A percentile compares a stretch with the other conserved stretches of the same genome.
Conservation (phyloP, 129 eudicot genomes). For the Solidago caesia region DNA sequence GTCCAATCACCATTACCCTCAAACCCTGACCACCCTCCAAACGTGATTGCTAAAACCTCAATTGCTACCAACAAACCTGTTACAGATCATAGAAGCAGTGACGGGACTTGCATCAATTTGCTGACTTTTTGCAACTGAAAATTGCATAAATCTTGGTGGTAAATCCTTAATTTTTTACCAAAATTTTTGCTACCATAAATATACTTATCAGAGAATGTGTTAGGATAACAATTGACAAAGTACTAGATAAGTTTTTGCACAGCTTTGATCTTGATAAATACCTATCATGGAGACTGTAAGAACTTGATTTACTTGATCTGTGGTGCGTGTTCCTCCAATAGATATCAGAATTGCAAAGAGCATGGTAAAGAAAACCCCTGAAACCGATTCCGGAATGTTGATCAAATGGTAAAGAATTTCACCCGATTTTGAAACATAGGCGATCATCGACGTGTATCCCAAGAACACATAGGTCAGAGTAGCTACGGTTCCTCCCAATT, state of each 20-base stretch:
- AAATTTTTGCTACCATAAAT: background rate
- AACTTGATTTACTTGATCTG: slow-evolving; percentile 76
- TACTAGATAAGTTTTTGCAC: too few relatives aligned
- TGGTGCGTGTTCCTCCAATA: slow-evolving; percentile 67
- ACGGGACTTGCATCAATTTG: slow-evolving; percentile 11
- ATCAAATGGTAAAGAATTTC: slow-evolving; percentile 66
- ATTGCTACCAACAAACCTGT: slow-evolving; percentile 64
- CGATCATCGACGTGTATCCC: slow-evolving; percentile 82
- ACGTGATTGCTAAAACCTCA: slow-evolving; percentile 57
- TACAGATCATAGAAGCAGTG: slow-evolving; percentile 22
- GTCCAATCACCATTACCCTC: slow-evolving; percentile 67
- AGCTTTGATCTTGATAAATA: slow-evolving; percentile 1
- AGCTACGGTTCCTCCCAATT: slow-evolving; percentile 70
- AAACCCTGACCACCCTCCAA: slow-evolving; percentile 68
- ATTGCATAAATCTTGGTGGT: background rate
- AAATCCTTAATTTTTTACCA: background rate
- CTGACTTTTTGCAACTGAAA: background rate
- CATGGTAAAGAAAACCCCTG: slow-evolving; percentile 56
- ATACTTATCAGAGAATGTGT: too few relatives aligned
- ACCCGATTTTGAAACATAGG: slow-evolving; percentile 80
- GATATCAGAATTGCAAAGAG: slow-evolving; percentile 54
- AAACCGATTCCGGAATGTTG: slow-evolving; percentile 56
- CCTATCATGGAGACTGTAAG: slow-evolving; percentile 77
- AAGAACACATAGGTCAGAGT: slow-evolving; percentile 68
- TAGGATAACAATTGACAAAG: too few relatives aligned